These are phyloP conservation scores for Phialophora macrospora DNA, from an alignment of 2,329 filamentous ascomycete species.

Conservation along the genomic window DNA sequence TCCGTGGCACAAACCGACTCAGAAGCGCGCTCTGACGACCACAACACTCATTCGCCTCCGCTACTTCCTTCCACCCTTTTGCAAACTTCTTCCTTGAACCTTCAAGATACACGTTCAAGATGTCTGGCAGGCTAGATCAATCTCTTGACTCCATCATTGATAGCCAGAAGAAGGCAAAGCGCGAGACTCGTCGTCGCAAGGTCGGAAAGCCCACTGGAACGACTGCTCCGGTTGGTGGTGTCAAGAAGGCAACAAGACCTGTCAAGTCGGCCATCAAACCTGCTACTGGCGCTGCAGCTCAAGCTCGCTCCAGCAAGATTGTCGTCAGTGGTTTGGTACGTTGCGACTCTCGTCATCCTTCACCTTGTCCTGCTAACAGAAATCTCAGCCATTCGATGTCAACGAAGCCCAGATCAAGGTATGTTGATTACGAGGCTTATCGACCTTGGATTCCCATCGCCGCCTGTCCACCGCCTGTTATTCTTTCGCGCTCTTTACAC, in stretches of 20 bases:
- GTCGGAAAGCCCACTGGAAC: conserved; percentile 42
- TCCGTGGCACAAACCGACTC: not conserved
- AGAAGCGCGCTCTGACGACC: conserved; percentile 6
- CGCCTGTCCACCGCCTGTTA: conserved; percentile 48
- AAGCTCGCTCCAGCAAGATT: conserved; percentile 85
- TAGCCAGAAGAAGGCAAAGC: conserved; percentile 65
- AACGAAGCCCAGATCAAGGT: conserved; percentile 99
- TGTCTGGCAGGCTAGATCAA: conserved; percentile 96
- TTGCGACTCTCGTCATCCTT: conserved; percentile 30
- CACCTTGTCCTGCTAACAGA: conserved; percentile 53
- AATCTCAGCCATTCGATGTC: conserved; percentile 83
- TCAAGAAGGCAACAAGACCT: conserved; percentile 74
- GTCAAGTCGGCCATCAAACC: conserved; percentile 54
- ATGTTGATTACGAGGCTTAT: conserved; percentile 88
- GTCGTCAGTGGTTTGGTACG: conserved; percentile 98
- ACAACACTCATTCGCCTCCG: conserved; percentile 9
- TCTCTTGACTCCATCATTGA: conserved; percentile 97
- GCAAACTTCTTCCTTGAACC: conserved; percentile 22
- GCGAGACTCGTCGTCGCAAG: conserved; percentile 55
- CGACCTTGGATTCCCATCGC: conserved; percentile 73
- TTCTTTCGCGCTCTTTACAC: conserved; percentile 38
- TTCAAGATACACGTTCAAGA: conserved; percentile 52
- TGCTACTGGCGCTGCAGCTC: conserved; percentile 64
- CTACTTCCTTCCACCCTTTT: conserved; percentile 18
- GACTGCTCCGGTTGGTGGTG: conserved; percentile 77